Evolutionary conservation across 2,329 filamentous ascomycete genomes (phyloP).

Genomic region (Huntiella omanensis): DNA sequence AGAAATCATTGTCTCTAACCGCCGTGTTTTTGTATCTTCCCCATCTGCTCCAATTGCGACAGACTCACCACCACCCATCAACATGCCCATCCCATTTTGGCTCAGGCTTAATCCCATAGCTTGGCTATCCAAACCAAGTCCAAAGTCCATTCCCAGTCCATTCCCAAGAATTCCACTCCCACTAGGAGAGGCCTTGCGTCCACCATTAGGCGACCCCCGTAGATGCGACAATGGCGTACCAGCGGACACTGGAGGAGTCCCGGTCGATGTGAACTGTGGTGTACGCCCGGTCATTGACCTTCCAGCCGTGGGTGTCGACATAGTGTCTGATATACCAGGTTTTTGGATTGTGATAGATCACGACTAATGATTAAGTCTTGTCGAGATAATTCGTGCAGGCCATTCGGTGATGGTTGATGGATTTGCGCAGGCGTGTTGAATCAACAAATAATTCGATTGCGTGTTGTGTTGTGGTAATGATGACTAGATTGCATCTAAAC

Average conservation of each 20-base stretch:
- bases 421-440: too few relatives aligned
- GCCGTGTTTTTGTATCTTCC: conserved; percentile 36
- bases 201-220: conserved; percentile 36
- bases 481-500: too few relatives aligned
- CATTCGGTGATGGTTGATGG: too few relatives aligned
- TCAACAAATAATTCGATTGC: too few relatives aligned
- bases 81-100: background rate
- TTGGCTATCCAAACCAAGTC: conserved; percentile 17
- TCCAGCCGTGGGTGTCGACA: conserved; percentile 32
- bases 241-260: conserved; percentile 37
- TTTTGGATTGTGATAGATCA: too few relatives aligned
- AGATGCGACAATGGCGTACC: conserved; percentile 45
- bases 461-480: too few relatives aligned
- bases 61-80: conserved; percentile 9
- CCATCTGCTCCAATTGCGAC: conserved; percentile 19
- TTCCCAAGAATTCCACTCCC: conserved; percentile 15
- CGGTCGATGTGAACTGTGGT: conserved; percentile 29
- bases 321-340: conserved; percentile 13
- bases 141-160: conserved; percentile 35
- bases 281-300: conserved; percentile 25
- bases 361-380: too few relatives aligned
- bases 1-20: conserved; percentile 32
- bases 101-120: conserved; percentile 16
- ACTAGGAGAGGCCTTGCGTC: conserved; percentile 14
- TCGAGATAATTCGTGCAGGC: too few relatives aligned